Base-by-base conservation (phyloP, 768 basidiomycete genomes). In the Phanerochaete carnosa region DNA sequence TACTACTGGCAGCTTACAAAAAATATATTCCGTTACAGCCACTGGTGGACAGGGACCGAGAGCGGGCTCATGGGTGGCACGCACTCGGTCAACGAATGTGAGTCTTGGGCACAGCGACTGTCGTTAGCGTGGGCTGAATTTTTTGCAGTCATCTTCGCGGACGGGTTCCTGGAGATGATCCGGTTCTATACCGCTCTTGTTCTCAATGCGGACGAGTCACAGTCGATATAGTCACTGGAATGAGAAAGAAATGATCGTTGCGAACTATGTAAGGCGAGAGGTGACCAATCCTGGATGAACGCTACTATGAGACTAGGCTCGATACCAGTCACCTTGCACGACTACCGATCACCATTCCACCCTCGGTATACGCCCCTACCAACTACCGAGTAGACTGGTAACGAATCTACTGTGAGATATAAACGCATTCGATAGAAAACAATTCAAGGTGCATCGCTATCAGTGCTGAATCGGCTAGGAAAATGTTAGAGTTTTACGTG, bases 11-110 rank as follows among this genome's bases (percentile, higher is more conserved):
- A 72, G 57, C 72, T 83, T 26, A 79, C 80, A 23, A 64, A 63
- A 33, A 74, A 80, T 62, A 81, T 81, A 58, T 79, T 79, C 71
- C 79, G 80, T 45, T 83, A 79, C 65, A 69, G 65, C 54, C 70
- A 74, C 61, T 62, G 64, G 43, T 64, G 64, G 55, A 56, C 62
- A 2, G 66, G 62, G 2, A 63, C 64, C 56, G 60, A 59, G 6
- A 62, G 63, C 29, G 63, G 63, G 43, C 52, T 70, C 56, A 46
- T 55, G 28, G 63, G 64, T 25, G 66, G 66, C 3, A 65, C 69
- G 35, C 73, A 74, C 59, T 72, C 73, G 9, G 61, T 73, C 19
- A 70, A 73, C 63, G 73, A 74, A 64, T 60, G 73, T 72, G 59
- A 54, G 66, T 66, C 1, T 1, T 50, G 33, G 11, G 13, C 43